Evolutionary conservation across 1,284 basidiomycete genomes (phyloP).

Genomic region (Cutaneotrichosporon cavernicola): DNA sequence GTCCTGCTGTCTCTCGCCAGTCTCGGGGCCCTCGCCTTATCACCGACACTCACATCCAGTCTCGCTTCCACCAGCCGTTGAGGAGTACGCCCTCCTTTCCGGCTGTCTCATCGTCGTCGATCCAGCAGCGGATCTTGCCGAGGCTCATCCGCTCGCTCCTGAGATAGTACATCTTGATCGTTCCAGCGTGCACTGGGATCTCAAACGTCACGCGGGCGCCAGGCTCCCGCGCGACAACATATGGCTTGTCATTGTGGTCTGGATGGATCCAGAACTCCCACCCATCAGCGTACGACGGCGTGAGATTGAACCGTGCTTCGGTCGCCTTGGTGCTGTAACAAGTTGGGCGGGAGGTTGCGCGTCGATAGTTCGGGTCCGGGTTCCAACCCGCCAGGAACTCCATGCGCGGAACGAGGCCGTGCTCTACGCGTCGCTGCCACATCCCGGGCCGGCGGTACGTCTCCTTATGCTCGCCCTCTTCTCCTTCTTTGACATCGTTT

Average conservation of each 20-base stretch:
- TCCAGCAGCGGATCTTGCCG: conserved; percentile 50
- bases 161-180: conserved; percentile 50
- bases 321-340: conserved; percentile 40
- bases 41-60: conserved; percentile 4
- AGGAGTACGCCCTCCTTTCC: conserved; percentile 28
- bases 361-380: conserved; percentile 28
- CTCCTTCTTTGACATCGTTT: background rate
- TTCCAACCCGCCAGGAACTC: conserved; percentile 44
- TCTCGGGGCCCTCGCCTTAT: background rate
- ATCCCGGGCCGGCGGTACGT: conserved; percentile 26
- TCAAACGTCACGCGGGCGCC: conserved; percentile 45
- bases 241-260: conserved; percentile 49
- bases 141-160: conserved; percentile 44
- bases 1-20: background rate
- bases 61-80: conserved; percentile 41
- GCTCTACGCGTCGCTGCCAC: conserved; percentile 40
- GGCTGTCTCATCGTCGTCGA: conserved; percentile 31
- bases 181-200: conserved; percentile 43
- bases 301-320: conserved; percentile 43
- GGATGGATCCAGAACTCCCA: conserved; percentile 50
- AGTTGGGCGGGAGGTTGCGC: conserved; percentile 37
- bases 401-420: conserved; percentile 47
- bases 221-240: conserved; percentile 38
- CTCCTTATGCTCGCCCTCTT: conserved; percentile 18
- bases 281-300: conserved; percentile 36